These are phyloP conservation scores for Theileria orientalis DNA, from an alignment of 169 alveolate species.

Conservation along the genomic window DNA sequence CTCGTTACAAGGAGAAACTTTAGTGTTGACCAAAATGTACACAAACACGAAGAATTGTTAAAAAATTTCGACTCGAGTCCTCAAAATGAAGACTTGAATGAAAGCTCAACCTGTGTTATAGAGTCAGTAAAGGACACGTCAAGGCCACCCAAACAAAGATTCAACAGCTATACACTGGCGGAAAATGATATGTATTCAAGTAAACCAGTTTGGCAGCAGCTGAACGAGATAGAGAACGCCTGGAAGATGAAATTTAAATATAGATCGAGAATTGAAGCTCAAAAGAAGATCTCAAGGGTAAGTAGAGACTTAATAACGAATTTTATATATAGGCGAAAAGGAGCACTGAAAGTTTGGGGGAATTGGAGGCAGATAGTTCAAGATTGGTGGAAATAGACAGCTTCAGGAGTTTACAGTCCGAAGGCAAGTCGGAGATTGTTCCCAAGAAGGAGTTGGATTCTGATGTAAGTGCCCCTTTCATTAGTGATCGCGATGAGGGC, in stretches of 20 bases:
- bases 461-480: not conserved
- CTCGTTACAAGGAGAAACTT: not conserved
- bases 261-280: conserved; percentile 45
- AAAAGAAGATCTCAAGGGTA: conserved; percentile 42
- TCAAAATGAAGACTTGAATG: not conserved
- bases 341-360: conserved; percentile 43
- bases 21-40: not conserved
- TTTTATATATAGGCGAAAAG: conserved; percentile 36
- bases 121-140: not conserved
- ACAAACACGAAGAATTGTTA: conserved; percentile 46
- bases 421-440: not conserved
- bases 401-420: not conserved
- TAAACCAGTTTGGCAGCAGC: conserved; percentile 68
- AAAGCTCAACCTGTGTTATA: conserved; percentile 6
- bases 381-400: conserved; percentile 8
- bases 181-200: conserved; percentile 63
- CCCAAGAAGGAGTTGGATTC: not conserved
- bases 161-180: conserved; percentile 3
- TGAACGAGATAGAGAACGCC: conserved; percentile 55
- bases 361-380: conserved; percentile 23
- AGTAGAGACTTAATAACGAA: not conserved
- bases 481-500: not conserved
- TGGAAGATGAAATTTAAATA: conserved; percentile 53
- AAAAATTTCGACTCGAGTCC: conserved; percentile 10
- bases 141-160: conserved; percentile 22